Conservation (phyloP, 2,329 filamentous ascomycete species). For the Alternaria sp. region DNA sequence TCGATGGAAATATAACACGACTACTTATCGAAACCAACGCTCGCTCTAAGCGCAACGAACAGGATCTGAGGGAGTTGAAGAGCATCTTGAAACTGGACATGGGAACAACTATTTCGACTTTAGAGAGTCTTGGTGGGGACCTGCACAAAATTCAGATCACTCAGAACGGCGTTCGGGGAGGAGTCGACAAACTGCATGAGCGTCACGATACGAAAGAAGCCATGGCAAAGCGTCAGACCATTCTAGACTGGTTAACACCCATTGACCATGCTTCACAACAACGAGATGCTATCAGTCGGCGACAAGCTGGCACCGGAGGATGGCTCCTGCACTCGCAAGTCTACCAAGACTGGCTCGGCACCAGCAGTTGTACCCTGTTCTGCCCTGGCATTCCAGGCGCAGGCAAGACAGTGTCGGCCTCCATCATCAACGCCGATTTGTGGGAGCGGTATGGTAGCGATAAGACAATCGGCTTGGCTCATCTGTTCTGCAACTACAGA, state of each 20-base stretch:
- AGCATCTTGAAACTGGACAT: neutral
- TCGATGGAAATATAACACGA: too few species aligned
- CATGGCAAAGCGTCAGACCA: fast-evolving
- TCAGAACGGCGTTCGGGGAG: neutral
- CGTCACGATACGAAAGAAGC: neutral
- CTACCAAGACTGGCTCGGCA: neutral
- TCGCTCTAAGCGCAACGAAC: neutral
- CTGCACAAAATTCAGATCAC: too few species aligned
- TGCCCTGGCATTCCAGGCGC: neutral
- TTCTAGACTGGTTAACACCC: too few species aligned
- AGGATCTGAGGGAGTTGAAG: neutral
- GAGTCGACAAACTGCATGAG: neutral
- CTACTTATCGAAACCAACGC: too few species aligned
- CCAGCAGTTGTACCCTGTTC: neutral
- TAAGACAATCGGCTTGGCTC: neutral
- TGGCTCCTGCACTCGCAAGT: neutral
- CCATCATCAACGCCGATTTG: neutral
- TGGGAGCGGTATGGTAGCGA: neutral
- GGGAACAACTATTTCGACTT: neutral
- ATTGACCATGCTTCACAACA: neutral
- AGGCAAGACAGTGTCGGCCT: neutral
- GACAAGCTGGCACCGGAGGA: neutral
- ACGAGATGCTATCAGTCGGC: neutral
- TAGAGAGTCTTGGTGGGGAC: neutral
- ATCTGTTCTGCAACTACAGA: neutral